Percentiles rank a stretch among this genome's conserved stretches.
Evolutionary conservation across 257 asterid species (phyloP).

Genomic region (Osmanthus fragrans): DNA sequence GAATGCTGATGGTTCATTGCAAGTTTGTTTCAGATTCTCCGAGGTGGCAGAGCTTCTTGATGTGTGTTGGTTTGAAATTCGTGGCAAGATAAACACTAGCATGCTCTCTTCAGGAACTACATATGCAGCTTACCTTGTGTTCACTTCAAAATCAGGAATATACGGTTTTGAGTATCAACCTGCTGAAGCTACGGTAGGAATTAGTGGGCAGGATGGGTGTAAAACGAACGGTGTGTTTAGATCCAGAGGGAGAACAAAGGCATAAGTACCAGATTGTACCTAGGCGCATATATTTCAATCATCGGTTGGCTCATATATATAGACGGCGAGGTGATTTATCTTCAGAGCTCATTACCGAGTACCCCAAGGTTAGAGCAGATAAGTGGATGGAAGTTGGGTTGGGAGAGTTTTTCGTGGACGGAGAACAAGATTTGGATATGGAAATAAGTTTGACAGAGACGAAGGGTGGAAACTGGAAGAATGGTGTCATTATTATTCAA

Average conservation of each 20-base stretch:
- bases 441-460: slow-evolving; percentile 55
- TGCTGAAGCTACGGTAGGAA: slow-evolving; percentile 42
- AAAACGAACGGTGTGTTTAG: slow-evolving; percentile 40
- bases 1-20: neutral
- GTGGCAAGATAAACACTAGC: slow-evolving; percentile 41
- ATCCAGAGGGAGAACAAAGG: slow-evolving; percentile 36
- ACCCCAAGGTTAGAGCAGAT: slow-evolving; percentile 53
- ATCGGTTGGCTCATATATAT: slow-evolving; percentile 6
- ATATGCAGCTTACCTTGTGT: slow-evolving; percentile 76
- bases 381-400: slow-evolving; percentile 81
- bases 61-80: slow-evolving; percentile 78
- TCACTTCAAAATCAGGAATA: slow-evolving; percentile 29
- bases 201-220: slow-evolving; percentile 39
- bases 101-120: slow-evolving; percentile 57
- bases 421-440: slow-evolving; percentile 47
- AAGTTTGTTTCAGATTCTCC: slow-evolving; percentile 37
- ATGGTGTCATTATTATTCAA: slow-evolving; percentile 62
- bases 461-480: slow-evolving; percentile 64
- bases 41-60: slow-evolving; percentile 65
- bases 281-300: slow-evolving; percentile 22
- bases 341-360: slow-evolving; percentile 15
- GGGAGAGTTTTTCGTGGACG: slow-evolving; percentile 63
- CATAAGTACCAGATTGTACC: neutral
- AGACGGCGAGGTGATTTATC: slow-evolving; percentile 16
- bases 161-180: slow-evolving; percentile 47